Base-by-base conservation (phyloP, 495 filamentous ascomycete species). In the Hyaloscypha finlandica region DNA sequence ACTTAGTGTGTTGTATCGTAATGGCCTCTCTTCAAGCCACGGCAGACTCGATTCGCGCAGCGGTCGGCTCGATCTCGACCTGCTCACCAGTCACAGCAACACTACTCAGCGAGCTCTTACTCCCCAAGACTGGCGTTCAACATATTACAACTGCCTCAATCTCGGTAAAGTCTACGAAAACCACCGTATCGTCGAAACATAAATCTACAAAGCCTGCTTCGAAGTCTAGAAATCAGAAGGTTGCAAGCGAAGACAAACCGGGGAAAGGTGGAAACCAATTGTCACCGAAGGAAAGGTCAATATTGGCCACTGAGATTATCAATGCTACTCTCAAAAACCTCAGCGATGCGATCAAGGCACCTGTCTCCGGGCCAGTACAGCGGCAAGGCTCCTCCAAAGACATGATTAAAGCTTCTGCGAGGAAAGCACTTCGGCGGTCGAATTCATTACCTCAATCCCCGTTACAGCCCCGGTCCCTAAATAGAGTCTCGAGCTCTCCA, bases 271-370 rank as follows among this genome's bases (percentile, higher is more conserved):
- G 69, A 31, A 72, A 76, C 35, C 76, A 74, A 55, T 75, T 90
- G 55, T 81, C 84, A 8, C 66, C 79, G 20, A 86, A 86, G 66
- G 88, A 93, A 68, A 88, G 82, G 74, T 84, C 87, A 1, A 81
- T 88, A 51, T 81, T 97, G 52, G 92, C 92, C 4, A 94, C 93
- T 3, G 89, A 94, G 58, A 84, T 94, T 22, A 88, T 95, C 67
- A 97, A 96, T 78, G 81, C 78, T 33, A 86, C 88, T 16, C 77
- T 95, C 25, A 95, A 91, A 73, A 80, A 84, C 8, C 83, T 98
- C 12, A 85, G 85, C 2, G 90, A 93, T 57, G 89, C 90, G 3
- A 80, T 89, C 25, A 97, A 91, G 72, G 66, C 72, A 4, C 63
- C 75, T 30, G 52, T 76, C 31, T 31, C 67, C 8, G 35, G 57